Evolutionary conservation across 805 yeast species (phyloP), one percentile per base, ranked within the genome.

Genomic region (Saturnispora zaruensis): DNA sequence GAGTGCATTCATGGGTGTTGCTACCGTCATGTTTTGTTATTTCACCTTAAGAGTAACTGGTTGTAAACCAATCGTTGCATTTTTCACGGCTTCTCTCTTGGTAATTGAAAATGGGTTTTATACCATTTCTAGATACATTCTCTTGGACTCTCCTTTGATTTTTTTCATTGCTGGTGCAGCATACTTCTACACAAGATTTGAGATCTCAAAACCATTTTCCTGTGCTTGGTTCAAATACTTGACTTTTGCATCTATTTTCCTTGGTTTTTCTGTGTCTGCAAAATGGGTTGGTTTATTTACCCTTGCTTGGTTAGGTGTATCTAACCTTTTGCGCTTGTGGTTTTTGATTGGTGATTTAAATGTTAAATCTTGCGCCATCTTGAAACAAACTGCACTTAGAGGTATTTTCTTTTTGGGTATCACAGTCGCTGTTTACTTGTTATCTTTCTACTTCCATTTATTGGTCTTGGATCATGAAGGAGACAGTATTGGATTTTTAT

Each of bases 211-310:
- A 47, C 84, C 95, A n/a, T 77, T 79, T 59, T 57, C 84, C 16
- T 60, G 63, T 41, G 66, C 62, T 21, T 82, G 90, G 79, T 79
- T 65, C 61, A 80, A 75, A 60, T 67, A 80, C n/a, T 66, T 86
- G 56, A 25, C 79, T 26, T 73, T 81, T n/a, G 74, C 87, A 41
- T 86, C 85, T 57, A 63, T 82, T 48, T 79, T 81, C n/a, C 67
- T 85, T 51, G 95, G 93, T 48, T 70, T 84, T 51, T 84, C 93
- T 4, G 67, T 81, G 20, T 77, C 85, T 23, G 79, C 90, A 30
- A 86, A 86, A 66, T 85, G 93, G 93, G 93, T 85, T 43, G 95
- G 95, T 54, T 67, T 85, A 37, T 85, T 85, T 68, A 86, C 95
- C 18, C 63, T 86, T 51, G 84, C 84, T 3, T 86, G 91, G 91